Conservation (phyloP, 1,139 yeast species). For the Kluyveromyces marxianus region DNA sequence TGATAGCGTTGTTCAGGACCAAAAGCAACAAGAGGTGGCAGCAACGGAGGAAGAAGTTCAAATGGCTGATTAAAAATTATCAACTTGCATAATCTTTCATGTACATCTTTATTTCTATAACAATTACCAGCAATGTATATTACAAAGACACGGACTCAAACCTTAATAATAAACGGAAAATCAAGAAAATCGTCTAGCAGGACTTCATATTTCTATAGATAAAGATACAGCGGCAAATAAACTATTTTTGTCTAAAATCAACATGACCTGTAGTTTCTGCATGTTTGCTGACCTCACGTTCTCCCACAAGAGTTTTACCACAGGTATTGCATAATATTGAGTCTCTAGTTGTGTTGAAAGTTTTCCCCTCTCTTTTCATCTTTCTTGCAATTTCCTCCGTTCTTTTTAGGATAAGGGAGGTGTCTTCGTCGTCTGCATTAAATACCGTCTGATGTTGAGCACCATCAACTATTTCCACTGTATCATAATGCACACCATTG, state of each 20-base stretch:
- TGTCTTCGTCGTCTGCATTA: conserved; percentile 26
- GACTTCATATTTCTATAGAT: too few species aligned
- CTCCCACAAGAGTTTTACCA: conserved; percentile 49
- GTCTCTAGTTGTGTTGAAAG: conserved; percentile 61
- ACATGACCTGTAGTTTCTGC: conserved; percentile 58
- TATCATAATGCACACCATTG: conserved; percentile 73
- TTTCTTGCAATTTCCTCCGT: conserved; percentile 37
- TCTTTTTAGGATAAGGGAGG: conserved; percentile 32
- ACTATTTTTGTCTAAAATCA: conserved; percentile 48
- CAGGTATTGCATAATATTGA: conserved; percentile 55
- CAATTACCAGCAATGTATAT: too few species aligned
- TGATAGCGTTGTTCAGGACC: conserved; percentile 2
- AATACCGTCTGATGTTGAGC: conserved; percentile 34
- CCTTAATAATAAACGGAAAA: too few species aligned
- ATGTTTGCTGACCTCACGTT: conserved; percentile 59
- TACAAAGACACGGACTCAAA: too few species aligned
- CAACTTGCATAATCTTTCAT: not conserved
- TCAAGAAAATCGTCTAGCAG: too few species aligned
- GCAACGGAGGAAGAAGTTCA: conserved; percentile 38
- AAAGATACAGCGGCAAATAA: not conserved
- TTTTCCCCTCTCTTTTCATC: conserved; percentile 48
- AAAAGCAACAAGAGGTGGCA: conserved; percentile 9
- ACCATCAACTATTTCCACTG: conserved; percentile 38
- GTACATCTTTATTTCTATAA: not conserved
- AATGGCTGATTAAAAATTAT: conserved; percentile 7